Evolutionary conservation across 164 flowering plant species (phyloP).

Genomic region (Nymphaea thermarum): DNA sequence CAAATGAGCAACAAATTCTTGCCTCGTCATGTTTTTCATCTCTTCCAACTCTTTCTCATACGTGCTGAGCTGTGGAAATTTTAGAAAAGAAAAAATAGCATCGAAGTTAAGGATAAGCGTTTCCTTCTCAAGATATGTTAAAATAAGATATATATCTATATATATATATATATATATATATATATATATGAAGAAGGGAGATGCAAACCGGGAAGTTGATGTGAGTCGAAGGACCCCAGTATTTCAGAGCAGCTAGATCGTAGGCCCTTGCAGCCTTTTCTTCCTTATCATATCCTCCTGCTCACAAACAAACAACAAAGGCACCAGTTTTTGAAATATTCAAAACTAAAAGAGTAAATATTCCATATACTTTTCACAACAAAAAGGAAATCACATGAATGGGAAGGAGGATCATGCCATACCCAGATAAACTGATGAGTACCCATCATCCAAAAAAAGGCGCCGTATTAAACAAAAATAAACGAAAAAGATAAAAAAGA

Average conservation of each 20-base stretch:
- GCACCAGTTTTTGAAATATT: background rate
- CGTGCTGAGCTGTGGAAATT: slow-evolving; percentile 29
- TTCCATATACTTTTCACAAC: background rate
- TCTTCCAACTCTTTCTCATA: slow-evolving; percentile 82
- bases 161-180: background rate
- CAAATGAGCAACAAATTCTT: slow-evolving; percentile 79
- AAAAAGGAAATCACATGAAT: background rate
- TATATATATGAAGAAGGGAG: background rate
- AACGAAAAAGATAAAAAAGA: background rate
- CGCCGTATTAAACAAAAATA: background rate
- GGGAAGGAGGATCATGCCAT: background rate
- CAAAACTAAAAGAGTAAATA: background rate
- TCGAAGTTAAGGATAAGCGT: too few relatives aligned
- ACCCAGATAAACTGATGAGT: background rate
- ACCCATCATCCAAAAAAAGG: background rate
- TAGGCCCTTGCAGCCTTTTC: slow-evolving; percentile 4
- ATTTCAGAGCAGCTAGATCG: slow-evolving; percentile 2
- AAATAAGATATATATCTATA: background rate
- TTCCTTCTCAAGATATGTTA: background rate
- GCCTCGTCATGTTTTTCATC: slow-evolving; percentile 83
- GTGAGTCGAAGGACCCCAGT: slow-evolving; percentile 3
- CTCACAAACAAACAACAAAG: background rate
- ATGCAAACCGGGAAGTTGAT: slow-evolving; percentile 1
- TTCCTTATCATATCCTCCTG: slow-evolving; percentile 3
- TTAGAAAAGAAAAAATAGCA: background rate